Conservation (phyloP, 2,329 filamentous ascomycete genomes). For the Epichloe festucae region DNA sequence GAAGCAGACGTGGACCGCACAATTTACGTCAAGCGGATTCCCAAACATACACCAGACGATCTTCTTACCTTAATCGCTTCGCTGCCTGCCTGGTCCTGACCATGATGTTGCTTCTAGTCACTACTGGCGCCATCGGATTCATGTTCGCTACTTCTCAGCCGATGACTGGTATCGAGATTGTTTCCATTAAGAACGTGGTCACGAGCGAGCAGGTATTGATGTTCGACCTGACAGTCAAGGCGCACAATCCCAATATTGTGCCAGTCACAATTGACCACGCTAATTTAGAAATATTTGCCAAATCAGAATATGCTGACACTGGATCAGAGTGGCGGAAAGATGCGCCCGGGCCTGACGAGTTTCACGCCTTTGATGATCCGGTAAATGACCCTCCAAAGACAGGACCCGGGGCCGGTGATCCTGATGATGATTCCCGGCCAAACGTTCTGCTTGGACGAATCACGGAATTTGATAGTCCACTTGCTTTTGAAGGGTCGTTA, state of each 20-base stretch:
- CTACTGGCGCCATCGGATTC: slow-evolving; percentile 77
- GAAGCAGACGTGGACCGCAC: slow-evolving; percentile 40
- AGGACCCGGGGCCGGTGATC: slow-evolving; percentile 30
- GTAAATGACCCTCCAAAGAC: slow-evolving; percentile 26
- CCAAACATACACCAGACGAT: slow-evolving; percentile 50
- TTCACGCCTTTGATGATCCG: slow-evolving; percentile 20
- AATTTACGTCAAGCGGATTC: slow-evolving; percentile 61
- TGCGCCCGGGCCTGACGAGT: slow-evolving; percentile 14
- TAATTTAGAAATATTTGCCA: slow-evolving; percentile 88
- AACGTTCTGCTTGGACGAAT: slow-evolving; percentile 91
- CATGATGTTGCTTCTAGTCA: slow-evolving; percentile 65
- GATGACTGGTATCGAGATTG: slow-evolving; percentile 63
- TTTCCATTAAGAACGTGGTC: slow-evolving; percentile 76
- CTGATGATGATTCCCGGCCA: slow-evolving; percentile 49
- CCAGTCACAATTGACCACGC: slow-evolving; percentile 75
- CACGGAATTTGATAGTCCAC: slow-evolving; percentile 70
- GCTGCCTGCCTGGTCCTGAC: slow-evolving; percentile 81
- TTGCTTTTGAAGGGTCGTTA: slow-evolving; percentile 82
- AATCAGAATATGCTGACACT: slow-evolving; percentile 75
- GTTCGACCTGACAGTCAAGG: slow-evolving; percentile 78
- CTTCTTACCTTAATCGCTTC: slow-evolving; percentile 56
- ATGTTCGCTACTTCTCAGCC: slow-evolving; percentile 87
- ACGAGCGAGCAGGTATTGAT: slow-evolving; percentile 92
- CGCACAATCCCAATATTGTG: slow-evolving; percentile 86
- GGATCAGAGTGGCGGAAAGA: slow-evolving; percentile 47